Evolutionary conservation across 352 stramenopile genomes (phyloP).

Genomic region (Phytophthora ohioensis): DNA sequence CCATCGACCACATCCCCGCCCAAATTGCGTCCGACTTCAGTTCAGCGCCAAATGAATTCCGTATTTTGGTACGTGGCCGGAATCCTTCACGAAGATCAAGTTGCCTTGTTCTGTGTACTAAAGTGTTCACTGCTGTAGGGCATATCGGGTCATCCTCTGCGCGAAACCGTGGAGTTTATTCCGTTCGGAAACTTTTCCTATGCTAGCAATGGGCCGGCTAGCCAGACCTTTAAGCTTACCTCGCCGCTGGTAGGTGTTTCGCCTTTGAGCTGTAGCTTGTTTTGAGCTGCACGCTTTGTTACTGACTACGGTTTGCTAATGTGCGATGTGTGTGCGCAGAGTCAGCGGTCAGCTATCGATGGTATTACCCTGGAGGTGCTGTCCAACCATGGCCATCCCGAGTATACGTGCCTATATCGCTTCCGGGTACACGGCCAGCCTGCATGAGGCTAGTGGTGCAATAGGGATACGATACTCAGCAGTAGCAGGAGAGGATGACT

Average conservation of each 20-base stretch:
- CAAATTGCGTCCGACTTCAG: conserved; percentile 76
- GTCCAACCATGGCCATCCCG: conserved; percentile 85
- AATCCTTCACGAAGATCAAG: neutral
- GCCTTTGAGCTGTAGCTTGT: neutral
- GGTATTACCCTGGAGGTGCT: conserved; percentile 78
- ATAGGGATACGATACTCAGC: conserved; percentile 13
- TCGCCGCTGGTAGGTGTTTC: conserved; percentile 47
- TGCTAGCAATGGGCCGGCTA: conserved; percentile 50
- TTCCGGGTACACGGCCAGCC: conserved; percentile 81
- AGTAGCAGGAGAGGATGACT: conserved; percentile 14
- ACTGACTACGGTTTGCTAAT: conserved; percentile 12
- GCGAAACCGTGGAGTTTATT: conserved; percentile 58
- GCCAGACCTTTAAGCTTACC: conserved; percentile 75
- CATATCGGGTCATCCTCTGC: conserved; percentile 48
- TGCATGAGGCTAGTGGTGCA: conserved; percentile 24
- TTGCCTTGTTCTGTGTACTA: conserved; percentile 2
- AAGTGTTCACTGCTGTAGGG: conserved; percentile 42
- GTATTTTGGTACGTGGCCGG: conserved; percentile 54
- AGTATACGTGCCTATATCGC: conserved; percentile 93
- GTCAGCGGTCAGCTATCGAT: conserved; percentile 61
- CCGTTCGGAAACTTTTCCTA: conserved; percentile 85
- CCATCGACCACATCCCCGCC: conserved; percentile 83
- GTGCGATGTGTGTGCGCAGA: conserved; percentile 28
- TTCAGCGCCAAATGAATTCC: conserved; percentile 72
- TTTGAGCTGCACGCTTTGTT: conserved; percentile 1